A percentile compares a stretch with the other conserved stretches of the same genome.
phyloP scores from a whole-genome alignment of 2,329 filamentous ascomycete species.

The Trichoderma koningiopsis region DNA sequence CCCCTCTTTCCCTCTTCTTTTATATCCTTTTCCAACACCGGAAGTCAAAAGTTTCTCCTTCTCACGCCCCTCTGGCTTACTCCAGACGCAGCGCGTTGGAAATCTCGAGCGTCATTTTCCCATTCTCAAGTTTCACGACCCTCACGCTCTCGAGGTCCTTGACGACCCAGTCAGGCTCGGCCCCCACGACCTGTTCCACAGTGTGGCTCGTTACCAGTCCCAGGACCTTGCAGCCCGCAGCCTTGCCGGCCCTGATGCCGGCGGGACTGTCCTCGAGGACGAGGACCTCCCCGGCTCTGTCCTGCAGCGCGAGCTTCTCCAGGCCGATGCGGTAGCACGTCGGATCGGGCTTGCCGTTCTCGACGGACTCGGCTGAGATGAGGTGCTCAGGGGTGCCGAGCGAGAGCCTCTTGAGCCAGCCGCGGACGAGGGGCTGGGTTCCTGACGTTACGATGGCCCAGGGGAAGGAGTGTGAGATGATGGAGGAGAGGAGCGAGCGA shows the following conservation, averaged over 20 bases:
- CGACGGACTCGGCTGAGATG: slow-evolving; percentile 75
- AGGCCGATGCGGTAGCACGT: slow-evolving; percentile 71
- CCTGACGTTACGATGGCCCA: slow-evolving; percentile 90
- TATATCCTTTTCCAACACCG: background rate
- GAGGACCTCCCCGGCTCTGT: slow-evolving; percentile 57
- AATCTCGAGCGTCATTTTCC: slow-evolving; percentile 69
- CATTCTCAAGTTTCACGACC: slow-evolving; percentile 59
- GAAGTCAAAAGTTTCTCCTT: background rate
- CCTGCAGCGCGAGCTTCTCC: slow-evolving; percentile 58
- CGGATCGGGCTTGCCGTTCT: slow-evolving; percentile 76
- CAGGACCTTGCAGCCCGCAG: slow-evolving; percentile 80
- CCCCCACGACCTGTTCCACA: slow-evolving; percentile 68
- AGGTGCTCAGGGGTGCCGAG: slow-evolving; percentile 67
- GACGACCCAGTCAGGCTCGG: slow-evolving; percentile 87
- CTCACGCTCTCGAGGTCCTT: slow-evolving; percentile 74
- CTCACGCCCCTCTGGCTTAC: slow-evolving; percentile 14
- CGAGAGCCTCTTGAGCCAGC: slow-evolving; percentile 69
- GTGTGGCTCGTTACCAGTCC: slow-evolving; percentile 85
- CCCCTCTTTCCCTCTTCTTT: background rate
- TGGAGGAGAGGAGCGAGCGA: slow-evolving; percentile 65
- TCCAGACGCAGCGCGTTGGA: slow-evolving; percentile 54
- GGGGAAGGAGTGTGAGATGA: slow-evolving; percentile 64
- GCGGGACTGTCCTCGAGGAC: slow-evolving; percentile 90
- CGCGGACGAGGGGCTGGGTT: slow-evolving; percentile 65
- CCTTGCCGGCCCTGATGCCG: slow-evolving; percentile 80